Evolutionary conservation across 805 yeast species (phyloP), one percentile per base, ranked within the genome.

Genomic region (Candida loeiensis): DNA sequence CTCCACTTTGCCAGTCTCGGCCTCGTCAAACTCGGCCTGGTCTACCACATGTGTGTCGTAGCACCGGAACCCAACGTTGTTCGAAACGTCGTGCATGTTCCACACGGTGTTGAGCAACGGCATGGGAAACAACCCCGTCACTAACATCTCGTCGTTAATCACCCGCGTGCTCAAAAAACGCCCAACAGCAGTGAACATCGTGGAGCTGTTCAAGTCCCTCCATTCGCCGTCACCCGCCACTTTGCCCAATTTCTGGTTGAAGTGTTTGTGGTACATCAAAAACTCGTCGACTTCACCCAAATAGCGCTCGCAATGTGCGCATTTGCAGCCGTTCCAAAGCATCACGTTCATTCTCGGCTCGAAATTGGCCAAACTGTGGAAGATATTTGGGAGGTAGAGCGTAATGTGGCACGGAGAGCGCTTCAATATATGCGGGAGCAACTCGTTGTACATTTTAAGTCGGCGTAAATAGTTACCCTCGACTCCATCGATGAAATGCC

Each of bases 311-410:
- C 95, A 85, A 46, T 70, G 75, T 1, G 48, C 45, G 54, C 95
- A 85, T 27, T 70, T 71, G 56, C 91, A 84, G 0, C 91, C 91
- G 53, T 83, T 84, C 90, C 91, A 85, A 17, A 85, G 56, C 37
- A 85, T 47, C 45, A 81, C 84, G 34, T 86, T 82, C 54, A 80
- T 78, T 5, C 81, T 55, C 41, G 80, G 81, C 47, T 85, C 95
- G 54, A 83, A 85, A 45, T 86, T 76, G 0, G 87, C 66, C 15
- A 81, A 61, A 0, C 80, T 63, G 41, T 79, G 77, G 46, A 85
- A 55, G 39, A 82, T 66, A 4, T 78, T 77, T 2, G 90, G 88
- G 0, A 80, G 68, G 3, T 76, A 60, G 11, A 85, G 53, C 1
- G 65, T 64, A 34, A 73, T 60, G 31, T 78, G 61, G 36, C 44